These are phyloP conservation scores for Diplodia intermedia DNA, from an alignment of 2,329 filamentous ascomycete species.

Conservation along the genomic window DNA sequence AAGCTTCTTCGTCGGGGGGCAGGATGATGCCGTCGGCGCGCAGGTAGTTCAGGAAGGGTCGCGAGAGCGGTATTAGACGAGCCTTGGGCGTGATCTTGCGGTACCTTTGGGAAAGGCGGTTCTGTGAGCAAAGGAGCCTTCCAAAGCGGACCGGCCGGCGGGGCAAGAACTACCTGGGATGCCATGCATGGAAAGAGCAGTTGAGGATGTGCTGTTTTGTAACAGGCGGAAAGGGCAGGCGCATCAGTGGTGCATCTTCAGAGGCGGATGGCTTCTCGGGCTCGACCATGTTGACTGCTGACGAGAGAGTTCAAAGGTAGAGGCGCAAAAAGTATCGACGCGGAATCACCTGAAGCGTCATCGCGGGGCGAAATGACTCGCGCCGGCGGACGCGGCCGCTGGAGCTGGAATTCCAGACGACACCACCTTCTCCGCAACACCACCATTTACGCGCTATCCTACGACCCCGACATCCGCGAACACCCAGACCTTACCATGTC, in stretches of 20 bases:
- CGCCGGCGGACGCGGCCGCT: neutral
- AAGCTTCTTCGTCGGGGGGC: conserved; percentile 68
- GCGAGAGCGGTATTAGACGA: conserved; percentile 77
- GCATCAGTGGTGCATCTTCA: conserved; percentile 36
- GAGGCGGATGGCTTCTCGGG: neutral
- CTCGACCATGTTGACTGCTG: conserved; percentile 12
- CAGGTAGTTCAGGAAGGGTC: conserved; percentile 82
- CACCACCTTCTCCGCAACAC: conserved; percentile 25
- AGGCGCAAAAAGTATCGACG: neutral
- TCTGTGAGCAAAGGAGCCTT: neutral
- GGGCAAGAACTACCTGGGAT: conserved; percentile 65
- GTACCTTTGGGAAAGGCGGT: conserved; percentile 63
- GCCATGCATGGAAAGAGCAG: conserved; percentile 94
- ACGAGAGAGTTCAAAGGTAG: neutral
- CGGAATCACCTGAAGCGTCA: conserved; percentile 18
- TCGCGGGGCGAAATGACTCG: conserved; percentile 32
- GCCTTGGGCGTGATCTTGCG: conserved; percentile 83
- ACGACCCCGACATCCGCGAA: conserved; percentile 20
- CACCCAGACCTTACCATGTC: conserved; percentile 68
- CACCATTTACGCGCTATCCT: conserved; percentile 1
- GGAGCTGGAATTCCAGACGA: neutral
- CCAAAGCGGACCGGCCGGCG: neutral
- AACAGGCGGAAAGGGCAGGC: conserved; percentile 79
- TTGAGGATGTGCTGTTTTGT: conserved; percentile 87
- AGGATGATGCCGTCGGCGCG: conserved; percentile 92